These are phyloP conservation scores for Picochlorum sp. DNA, from an alignment of 139 green algal genomes.

Conservation along the genomic window DNA sequence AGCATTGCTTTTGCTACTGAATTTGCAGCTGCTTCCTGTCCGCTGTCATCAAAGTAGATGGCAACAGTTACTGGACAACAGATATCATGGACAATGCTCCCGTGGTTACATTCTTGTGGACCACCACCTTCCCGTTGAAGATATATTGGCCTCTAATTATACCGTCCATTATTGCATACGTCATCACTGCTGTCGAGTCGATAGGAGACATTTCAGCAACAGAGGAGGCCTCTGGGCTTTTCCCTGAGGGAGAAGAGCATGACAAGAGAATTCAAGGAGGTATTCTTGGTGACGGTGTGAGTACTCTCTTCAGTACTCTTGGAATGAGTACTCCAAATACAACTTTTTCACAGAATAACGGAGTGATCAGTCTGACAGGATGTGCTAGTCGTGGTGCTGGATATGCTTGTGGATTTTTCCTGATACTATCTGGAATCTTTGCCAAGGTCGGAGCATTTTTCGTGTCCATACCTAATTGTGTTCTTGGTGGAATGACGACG, in stretches of 20 bases:
- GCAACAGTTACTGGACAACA: slow-evolving; percentile 35
- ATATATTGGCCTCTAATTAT: slow-evolving; percentile 11
- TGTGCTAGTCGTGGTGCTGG: slow-evolving; percentile 37
- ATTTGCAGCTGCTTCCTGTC: slow-evolving; percentile 34
- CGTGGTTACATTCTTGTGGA: slow-evolving; percentile 69
- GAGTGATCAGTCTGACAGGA: slow-evolving; percentile 61
- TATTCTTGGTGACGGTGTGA: slow-evolving; percentile 47
- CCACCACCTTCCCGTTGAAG: slow-evolving; percentile 51
- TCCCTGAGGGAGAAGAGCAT: slow-evolving; percentile 21
- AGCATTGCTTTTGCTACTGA: neutral
- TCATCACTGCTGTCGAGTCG: slow-evolving; percentile 4
- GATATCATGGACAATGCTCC: slow-evolving; percentile 40
- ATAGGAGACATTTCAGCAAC: slow-evolving; percentile 64
- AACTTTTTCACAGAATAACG: slow-evolving; percentile 78
- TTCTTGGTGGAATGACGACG: slow-evolving; percentile 63
- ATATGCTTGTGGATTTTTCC: slow-evolving; percentile 40
- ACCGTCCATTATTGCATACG: slow-evolving; percentile 8
- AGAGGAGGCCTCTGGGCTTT: slow-evolving; percentile 44
- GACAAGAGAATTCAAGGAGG: slow-evolving; percentile 46
- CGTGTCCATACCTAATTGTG: slow-evolving; percentile 64
- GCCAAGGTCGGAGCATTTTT: slow-evolving; percentile 59
- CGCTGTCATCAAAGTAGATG: slow-evolving; percentile 24
- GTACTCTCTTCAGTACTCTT: slow-evolving; percentile 48
- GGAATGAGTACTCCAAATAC: slow-evolving; percentile 51
- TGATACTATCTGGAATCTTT: slow-evolving; percentile 51